Base-by-base conservation (phyloP, 176 grass and related monocot genomes). In the Oryza glaberrima region DNA sequence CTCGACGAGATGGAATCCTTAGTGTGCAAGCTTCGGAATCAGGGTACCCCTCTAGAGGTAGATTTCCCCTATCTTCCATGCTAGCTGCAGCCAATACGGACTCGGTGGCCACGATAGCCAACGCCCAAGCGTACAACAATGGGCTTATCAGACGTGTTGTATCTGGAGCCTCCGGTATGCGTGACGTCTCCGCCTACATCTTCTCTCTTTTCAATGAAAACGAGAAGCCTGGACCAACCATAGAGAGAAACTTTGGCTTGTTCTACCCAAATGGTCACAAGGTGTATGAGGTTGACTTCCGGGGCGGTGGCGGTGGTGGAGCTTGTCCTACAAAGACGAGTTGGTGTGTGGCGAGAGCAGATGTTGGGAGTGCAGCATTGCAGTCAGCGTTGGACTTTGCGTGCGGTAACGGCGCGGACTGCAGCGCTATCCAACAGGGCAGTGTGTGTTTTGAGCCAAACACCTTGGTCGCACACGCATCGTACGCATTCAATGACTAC, bases 121-220 rank as follows among this genome's bases (percentile, higher is more conserved):
- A 91, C 54, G 92, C 92, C 6, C 82, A 80, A 0, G 88, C 92
- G 8, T 94, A 94, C 68, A 82, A 86, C 35, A 84, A 86, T 8
- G 84, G 91, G 78, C 44, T 91, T 23, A 78, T 94, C 38, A 67
- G 83, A 51, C 63, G 92, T 19, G 92, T 91, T n/a, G 73, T 54
- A 4, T 54, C 51, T 5, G 90, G 88, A 60, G 16, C 54, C 2
- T 8, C 54, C 17, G 7, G 3, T 20, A 60, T 60, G 54, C 19
- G 36, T 11, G 65, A 61, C 68, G 60, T 93, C 25, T 84, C 86
- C 64, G 86, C 83, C 20, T 95, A 91, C 78, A 89, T 95, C 49
- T 95, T 95, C 83, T 83, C 81, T 1, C 88, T 95, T 0, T 95
- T 95, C 94, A 93, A 95, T 73, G 94, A 95, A 76, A 79, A 95